These are phyloP conservation scores for Bombardia bombarda DNA, from an alignment of 495 filamentous ascomycete species.

Conservation along the genomic window DNA sequence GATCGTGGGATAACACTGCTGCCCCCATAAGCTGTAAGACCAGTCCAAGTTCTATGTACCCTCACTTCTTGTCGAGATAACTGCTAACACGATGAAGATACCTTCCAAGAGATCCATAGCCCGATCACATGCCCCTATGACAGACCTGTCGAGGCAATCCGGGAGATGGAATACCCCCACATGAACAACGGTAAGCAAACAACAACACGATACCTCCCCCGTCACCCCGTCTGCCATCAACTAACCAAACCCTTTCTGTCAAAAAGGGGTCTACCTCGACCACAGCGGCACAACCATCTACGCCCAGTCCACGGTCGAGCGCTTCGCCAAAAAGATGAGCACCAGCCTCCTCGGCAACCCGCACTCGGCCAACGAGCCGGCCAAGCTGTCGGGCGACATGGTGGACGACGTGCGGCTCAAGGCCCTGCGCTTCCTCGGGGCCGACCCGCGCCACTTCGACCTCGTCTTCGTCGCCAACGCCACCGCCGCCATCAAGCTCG, in stretches of 20 bases:
- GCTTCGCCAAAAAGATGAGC: conserved; percentile 50
- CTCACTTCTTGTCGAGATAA: no score
- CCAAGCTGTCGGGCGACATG: conserved; percentile 50
- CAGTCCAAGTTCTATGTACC: not conserved
- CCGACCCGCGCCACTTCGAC: conserved; percentile 75
- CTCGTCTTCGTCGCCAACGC: conserved; percentile 88
- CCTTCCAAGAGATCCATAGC: not conserved
- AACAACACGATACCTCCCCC: not conserved
- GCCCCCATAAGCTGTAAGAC: conserved; percentile 10
- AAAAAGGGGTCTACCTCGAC: conserved; percentile 56
- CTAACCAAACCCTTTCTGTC: not conserved
- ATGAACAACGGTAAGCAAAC: conserved; percentile 34
- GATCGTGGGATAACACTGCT: conserved; percentile 5
- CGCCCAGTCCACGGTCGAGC: conserved; percentile 51
- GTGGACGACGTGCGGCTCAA: conserved; percentile 53
- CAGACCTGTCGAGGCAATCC: conserved; percentile 31
- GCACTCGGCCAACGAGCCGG: conserved; percentile 62
- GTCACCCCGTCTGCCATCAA: not conserved
- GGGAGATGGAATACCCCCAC: conserved; percentile 38
- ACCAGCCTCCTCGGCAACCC: conserved; percentile 65
- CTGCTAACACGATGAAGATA: no score
- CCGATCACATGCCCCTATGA: conserved; percentile 14
- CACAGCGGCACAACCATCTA: conserved; percentile 71
- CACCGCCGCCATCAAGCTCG: conserved; percentile 82
- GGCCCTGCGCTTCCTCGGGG: conserved; percentile 75